Evolutionary conservation across 1,284 basidiomycete species (phyloP).

Genomic region (Cryptococcus deneoformans): DNA sequence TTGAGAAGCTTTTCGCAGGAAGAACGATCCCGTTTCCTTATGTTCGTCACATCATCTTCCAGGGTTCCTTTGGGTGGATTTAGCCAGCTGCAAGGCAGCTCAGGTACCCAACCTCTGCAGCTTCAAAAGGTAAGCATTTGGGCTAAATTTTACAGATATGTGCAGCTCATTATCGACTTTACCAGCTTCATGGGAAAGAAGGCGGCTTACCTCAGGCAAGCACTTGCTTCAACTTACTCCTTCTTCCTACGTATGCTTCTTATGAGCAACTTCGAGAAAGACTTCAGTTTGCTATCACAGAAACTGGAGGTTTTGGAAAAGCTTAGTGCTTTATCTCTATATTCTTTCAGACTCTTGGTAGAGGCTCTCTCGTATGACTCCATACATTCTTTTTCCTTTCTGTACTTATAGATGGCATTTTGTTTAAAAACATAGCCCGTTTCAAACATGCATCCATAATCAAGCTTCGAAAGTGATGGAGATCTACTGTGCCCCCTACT

Average conservation of each 20-base stretch:
- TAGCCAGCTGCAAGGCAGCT: conserved; percentile 86
- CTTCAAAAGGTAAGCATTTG: conserved; percentile 65
- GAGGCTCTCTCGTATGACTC: too few relatives aligned
- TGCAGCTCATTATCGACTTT: conserved; percentile 2
- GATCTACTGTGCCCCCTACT: too few relatives aligned
- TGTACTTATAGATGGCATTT: too few relatives aligned
- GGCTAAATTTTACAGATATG: neutral
- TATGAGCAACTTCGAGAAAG: conserved; percentile 92
- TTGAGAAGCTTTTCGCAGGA: conserved; percentile 97
- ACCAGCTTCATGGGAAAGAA: conserved; percentile 55
- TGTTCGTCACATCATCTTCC: conserved; percentile 92
- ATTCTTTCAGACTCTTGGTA: too few relatives aligned
- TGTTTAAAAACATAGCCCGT: too few relatives aligned
- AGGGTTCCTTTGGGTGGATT: conserved; percentile 94
- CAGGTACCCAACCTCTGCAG: conserved; percentile 93
- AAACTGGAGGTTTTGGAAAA: conserved; percentile 88
- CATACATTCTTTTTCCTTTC: too few relatives aligned
- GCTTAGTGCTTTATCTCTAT: conserved; percentile 15
- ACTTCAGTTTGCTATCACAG: conserved; percentile 82
- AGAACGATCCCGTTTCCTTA: conserved; percentile 90
- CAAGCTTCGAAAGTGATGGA: too few relatives aligned
- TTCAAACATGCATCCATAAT: too few relatives aligned
- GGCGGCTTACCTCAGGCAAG: conserved; percentile 48
- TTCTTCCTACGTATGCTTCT: conserved; percentile 84
- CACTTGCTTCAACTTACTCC: conserved; percentile 56